Base-by-base conservation (phyloP, 495 filamentous ascomycete genomes). In the Rhypophila decipiens region DNA sequence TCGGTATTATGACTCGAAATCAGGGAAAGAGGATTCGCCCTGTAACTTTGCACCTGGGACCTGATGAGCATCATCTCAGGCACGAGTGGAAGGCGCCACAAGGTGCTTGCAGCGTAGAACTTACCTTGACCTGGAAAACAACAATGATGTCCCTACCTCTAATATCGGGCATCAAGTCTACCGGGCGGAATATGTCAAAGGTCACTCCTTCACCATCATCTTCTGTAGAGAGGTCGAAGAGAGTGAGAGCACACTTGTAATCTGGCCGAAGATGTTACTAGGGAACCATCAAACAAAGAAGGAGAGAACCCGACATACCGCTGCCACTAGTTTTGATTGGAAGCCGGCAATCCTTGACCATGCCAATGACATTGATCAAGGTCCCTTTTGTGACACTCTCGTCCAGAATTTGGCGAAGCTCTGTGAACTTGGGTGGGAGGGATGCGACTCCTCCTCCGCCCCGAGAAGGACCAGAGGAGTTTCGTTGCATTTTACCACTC, bases 311-410 rank as follows among this genome's bases (percentile, higher is more conserved):
- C 15, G 15, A 15, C 36, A 15, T 66, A 73, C 75, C 73, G 5
- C 21, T 45, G 42, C 67, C 62, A n/a, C 23, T 55, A 13, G 73
- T 74, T 5, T 57, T 22, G 0, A 63, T 65, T 2, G 76, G 72
- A 4, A 58, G 50, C 31, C 65, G 68, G 39, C 60, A 66, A 40
- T 84, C 79, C 33, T 59, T 72, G 1, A 77, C 64, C 18, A 78
- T 38, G 21, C 76, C 76, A 22, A 78, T 64, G 24, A 78, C 66
- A 50, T 57, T 68, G n/a, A 75, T 59, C 3, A 78, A 47, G 2
- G 15, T 44, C 4, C 67, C 66, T 3, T 46, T 12, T 1, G 20
- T 41, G 2, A 39, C 24, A 39, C 46, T 43, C 41, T 53, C 53
- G 2, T 70, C 61, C 12, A 65, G 46, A 31, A 71, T 55, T 24